Evolutionary conservation across 2,329 filamentous ascomycete species (phyloP).

Genomic region (Pseudomassariella vexata): DNA sequence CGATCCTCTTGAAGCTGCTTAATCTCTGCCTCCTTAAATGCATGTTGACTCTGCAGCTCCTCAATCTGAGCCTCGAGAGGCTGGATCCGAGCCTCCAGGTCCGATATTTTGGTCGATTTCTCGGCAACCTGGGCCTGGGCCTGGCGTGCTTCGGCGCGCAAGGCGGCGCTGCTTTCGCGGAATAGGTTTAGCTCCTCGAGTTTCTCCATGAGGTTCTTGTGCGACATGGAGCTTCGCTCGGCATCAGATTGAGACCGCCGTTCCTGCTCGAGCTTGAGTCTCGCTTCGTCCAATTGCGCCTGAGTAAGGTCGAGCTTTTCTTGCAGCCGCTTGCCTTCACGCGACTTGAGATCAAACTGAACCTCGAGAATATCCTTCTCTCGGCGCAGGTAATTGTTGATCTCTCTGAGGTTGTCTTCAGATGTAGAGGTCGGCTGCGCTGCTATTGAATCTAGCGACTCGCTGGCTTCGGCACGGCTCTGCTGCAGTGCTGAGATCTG

Average conservation of each 20-base stretch:
- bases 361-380: constrained; percentile 98
- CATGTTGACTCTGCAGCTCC: constrained; percentile 75
- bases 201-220: constrained; percentile 89
- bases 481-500: constrained; percentile 79
- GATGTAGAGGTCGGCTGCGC: constrained; percentile 50
- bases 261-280: constrained; percentile 86
- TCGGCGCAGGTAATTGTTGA: constrained; percentile 84
- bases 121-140: constrained; percentile 70
- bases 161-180: constrained; percentile 86
- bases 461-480: constrained; percentile 52
- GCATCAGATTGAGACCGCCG: constrained; percentile 70
- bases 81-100: constrained; percentile 68
- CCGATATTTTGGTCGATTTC: constrained; percentile 68
- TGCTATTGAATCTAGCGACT: constrained; percentile 47
- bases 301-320: constrained; percentile 87
- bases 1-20: constrained; percentile 85
- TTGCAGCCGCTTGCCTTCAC: constrained; percentile 82
- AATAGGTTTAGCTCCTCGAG: constrained; percentile 94
- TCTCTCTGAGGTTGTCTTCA: constrained; percentile 75
- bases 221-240: constrained; percentile 67
- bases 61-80: constrained; percentile 75
- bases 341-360: constrained; percentile 84
- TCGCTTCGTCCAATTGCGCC: constrained; percentile 80
- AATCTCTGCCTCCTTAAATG: constrained; percentile 80
- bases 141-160: constrained; percentile 80